Evolutionary conservation across 352 stramenopile genomes (phyloP).

Genomic region (Stephanocyclus meneghinianus): DNA sequence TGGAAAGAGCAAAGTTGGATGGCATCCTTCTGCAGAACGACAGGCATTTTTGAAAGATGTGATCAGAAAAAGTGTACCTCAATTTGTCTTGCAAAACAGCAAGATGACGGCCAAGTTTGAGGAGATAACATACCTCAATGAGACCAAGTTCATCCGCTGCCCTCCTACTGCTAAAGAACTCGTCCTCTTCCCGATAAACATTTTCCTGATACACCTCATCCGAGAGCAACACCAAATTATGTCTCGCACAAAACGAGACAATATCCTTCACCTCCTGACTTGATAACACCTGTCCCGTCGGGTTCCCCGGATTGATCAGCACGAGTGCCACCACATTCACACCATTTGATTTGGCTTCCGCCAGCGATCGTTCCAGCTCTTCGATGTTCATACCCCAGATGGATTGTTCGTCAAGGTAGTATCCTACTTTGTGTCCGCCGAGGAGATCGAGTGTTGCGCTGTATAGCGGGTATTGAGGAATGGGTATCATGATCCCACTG

Average conservation of each 20-base stretch:
- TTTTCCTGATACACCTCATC: constrained; percentile 99
- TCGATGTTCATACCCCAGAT: constrained; percentile 88
- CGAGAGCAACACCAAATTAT: constrained; percentile 94
- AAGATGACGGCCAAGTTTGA: neutral
- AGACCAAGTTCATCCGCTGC: constrained; percentile 76
- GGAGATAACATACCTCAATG: constrained; percentile 27
- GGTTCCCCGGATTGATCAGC: constrained; percentile 99
- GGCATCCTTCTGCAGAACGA: constrained; percentile 31
- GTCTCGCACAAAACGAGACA: constrained; percentile 91
- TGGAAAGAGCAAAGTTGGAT: constrained; percentile 95
- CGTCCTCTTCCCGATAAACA: constrained; percentile 91
- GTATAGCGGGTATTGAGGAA: constrained; percentile 99
- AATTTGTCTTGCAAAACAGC: neutral
- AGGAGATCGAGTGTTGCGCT: constrained; percentile 95
- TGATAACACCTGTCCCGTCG: constrained; percentile 89
- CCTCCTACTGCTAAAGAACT: constrained; percentile 95
- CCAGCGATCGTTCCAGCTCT: constrained; percentile 89
- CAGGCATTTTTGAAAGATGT: neutral
- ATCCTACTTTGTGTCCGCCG: constrained; percentile 91
- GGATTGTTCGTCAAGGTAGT: constrained; percentile 96
- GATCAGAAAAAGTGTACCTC: neutral
- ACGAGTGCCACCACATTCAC: constrained; percentile 92
- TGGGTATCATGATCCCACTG: constrained; percentile 80
- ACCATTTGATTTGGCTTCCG: constrained; percentile 86
- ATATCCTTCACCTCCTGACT: constrained; percentile 92